These are phyloP conservation scores for Sugiyamaella mastotermitis DNA, from an alignment of 805 yeast species.

Conservation along the genomic window DNA sequence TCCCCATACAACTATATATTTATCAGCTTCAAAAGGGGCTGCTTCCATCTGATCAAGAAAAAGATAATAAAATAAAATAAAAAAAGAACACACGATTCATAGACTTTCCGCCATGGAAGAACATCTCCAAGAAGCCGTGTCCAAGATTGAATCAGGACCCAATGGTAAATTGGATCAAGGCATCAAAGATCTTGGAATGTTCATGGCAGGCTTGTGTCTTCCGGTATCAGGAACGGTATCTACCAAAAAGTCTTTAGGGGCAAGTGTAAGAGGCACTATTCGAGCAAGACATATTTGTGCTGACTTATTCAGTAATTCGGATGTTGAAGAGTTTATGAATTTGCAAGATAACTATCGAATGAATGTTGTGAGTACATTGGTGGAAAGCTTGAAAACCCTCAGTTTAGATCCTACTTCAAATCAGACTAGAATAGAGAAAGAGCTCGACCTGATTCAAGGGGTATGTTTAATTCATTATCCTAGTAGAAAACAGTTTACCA, in stretches of 20 bases:
- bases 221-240: conserved; percentile 1
- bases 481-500: conserved; percentile 45
- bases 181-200: neutral
- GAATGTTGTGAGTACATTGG: conserved; percentile 29
- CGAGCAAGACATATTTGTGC: conserved; percentile 6
- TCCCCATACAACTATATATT: no score
- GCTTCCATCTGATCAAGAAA: no score
- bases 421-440: conserved; percentile 3
- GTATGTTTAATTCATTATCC: conserved; percentile 52
- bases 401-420: neutral
- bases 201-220: neutral
- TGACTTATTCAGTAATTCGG: conserved; percentile 2
- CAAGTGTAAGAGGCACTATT: conserved; percentile 4
- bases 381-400: neutral
- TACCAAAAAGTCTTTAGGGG: neutral
- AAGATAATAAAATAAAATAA: no score
- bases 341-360: conserved; percentile 48
- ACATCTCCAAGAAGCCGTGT: neutral
- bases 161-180: neutral
- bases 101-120: conserved; percentile 6
- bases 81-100: no score
- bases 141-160: neutral
- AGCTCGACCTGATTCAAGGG: conserved; percentile 48
- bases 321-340: conserved; percentile 13
- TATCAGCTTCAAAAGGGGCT: no score